Evolutionary conservation across 176 grass and related monocot species (phyloP), one percentile per base, ranked within the genome.

Genomic region (Rhynchospora tenuis): DNA sequence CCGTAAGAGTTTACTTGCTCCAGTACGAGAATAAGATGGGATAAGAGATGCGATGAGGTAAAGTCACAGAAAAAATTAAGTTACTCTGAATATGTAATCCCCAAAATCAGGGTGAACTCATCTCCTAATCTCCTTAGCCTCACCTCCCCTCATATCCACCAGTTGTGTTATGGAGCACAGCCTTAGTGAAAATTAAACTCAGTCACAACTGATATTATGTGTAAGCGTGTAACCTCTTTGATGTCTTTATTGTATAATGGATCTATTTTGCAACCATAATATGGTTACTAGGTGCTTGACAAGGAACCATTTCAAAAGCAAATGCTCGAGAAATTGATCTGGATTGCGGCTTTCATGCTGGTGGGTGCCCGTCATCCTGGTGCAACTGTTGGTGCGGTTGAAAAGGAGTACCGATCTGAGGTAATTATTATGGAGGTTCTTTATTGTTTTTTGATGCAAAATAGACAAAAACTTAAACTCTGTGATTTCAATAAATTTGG

Each of bases 321-420:
- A 87, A 95, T 98, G 95, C 83, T 98, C 10, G 95, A 98, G 79
- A 98, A 98, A 67, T 88, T 98, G 52, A 98, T 95, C 75, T 98
- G 95, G 95, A 98, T 98, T 73, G 87, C 92, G 72, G 91, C 92
- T 70, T 98, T 98, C 84, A 98, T 98, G 95, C 92, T 98, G 73
- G 92, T 95, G 29, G 95, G 95, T 71, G 95, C 95, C 79, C 91
- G 95, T 38, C 93, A 98, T 89, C 92, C 88, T 5, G 92, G 92
- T 59, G 95, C 89, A 65, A 95, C 89, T 42, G 86, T 98, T 78
- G 96, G 95, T 73, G 85, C 13, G 3, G 91, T 98, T 0, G 95
- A 98, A 46, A 91, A 93, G 28, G 82, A 93, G 24, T 93, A 98
- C 79, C 84, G 83, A 48, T 81, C 80, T 22, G 95, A 95, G 87